Conservation (phyloP, 73 alveolate species). For the Effrenium voratum region DNA sequence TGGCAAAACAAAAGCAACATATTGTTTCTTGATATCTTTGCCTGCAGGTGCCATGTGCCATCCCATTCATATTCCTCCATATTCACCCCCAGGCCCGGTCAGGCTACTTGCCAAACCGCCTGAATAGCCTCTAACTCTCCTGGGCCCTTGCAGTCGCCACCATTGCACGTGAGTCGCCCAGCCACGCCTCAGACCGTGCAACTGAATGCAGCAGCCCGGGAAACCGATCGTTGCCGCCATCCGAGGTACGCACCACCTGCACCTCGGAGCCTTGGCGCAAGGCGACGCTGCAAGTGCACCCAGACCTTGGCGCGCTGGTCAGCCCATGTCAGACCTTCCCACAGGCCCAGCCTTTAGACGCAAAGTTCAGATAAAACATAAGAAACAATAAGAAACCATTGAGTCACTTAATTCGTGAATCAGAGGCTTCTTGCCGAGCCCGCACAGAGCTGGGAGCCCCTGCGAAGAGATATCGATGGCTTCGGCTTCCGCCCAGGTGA, state of each 20-base stretch:
- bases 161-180: slow-evolving; percentile 8
- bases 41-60: too few species aligned
- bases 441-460: neutral
- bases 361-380: neutral
- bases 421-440: too few species aligned
- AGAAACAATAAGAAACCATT: neutral
- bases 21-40: too few species aligned
- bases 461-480: slow-evolving; percentile 48
- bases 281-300: slow-evolving; percentile 48
- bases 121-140: too few species aligned
- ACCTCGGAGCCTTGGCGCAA: slow-evolving; percentile 56
- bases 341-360: neutral
- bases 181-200: neutral
- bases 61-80: too few species aligned
- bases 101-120: too few species aligned
- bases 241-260: neutral
- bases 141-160: neutral
- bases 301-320: slow-evolving; percentile 11
- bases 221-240: neutral
- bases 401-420: neutral
- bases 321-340: neutral
- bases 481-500: neutral
- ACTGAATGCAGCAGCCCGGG: neutral
- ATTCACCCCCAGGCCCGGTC: too few species aligned
- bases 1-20: too few species aligned